Evolutionary conservation across 805 yeast genomes (phyloP).

Genomic region (Pichia ethanolica): DNA sequence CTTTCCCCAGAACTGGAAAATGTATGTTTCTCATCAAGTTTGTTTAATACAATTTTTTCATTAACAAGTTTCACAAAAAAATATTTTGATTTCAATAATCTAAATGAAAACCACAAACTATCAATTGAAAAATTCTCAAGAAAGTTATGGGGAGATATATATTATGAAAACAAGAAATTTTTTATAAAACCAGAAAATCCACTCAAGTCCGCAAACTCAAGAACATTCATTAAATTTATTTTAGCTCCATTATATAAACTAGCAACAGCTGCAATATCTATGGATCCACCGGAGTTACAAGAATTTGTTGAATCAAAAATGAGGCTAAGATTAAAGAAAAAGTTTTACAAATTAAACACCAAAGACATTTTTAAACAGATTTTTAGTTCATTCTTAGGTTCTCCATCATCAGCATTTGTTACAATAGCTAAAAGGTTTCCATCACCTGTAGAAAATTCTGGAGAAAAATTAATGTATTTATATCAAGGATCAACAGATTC

Average conservation of each 20-base stretch:
- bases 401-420: constrained; percentile 41
- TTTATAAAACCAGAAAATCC: constrained; percentile 23
- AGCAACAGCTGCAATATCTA: constrained; percentile 50
- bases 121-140: constrained; percentile 37
- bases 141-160: constrained; percentile 74
- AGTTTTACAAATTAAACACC: constrained; percentile 44
- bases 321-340: constrained; percentile 33
- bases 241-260: constrained; percentile 78
- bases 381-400: constrained; percentile 46
- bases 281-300: constrained; percentile 37
- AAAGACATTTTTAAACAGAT: constrained; percentile 50
- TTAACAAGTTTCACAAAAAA: constrained; percentile 54
- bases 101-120: constrained; percentile 8
- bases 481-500: constrained; percentile 25
- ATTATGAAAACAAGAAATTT: constrained; percentile 45
- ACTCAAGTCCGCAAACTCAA: constrained; percentile 17
- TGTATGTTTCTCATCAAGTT: constrained; percentile 68
- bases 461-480: constrained; percentile 16
- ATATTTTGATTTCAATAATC: constrained; percentile 34
- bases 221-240: constrained; percentile 58
- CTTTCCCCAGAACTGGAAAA: constrained; percentile 60
- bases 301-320: constrained; percentile 41
- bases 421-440: constrained; percentile 35
- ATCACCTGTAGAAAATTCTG: constrained; percentile 32
- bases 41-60: constrained; percentile 57